These are phyloP conservation scores for Xanthoconium purpureum DNA, from an alignment of 768 basidiomycete species.

Conservation along the genomic window DNA sequence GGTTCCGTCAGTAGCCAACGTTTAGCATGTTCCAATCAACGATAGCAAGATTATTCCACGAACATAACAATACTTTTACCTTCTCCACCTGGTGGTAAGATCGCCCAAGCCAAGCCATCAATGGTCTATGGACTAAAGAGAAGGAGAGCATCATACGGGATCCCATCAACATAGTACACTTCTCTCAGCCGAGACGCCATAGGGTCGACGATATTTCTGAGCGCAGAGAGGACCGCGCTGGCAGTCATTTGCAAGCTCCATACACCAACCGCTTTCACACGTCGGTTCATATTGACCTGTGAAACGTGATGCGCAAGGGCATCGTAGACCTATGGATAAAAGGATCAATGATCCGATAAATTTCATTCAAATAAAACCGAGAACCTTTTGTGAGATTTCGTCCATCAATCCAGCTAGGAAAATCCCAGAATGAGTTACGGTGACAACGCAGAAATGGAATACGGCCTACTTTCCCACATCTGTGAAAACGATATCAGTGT, in stretches of 20 bases:
- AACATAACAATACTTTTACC: background rate
- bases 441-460: background rate
- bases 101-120: conserved; percentile 6
- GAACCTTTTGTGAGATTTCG: conserved; percentile 80
- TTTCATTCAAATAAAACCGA: background rate
- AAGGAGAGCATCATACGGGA: conserved; percentile 30
- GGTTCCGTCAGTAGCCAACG: background rate
- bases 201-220: conserved; percentile 77
- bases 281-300: conserved; percentile 83
- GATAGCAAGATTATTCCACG: background rate
- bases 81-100: conserved; percentile 3
- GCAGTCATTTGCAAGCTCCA: conserved; percentile 97
- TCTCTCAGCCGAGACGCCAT: conserved; percentile 31
- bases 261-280: conserved; percentile 84
- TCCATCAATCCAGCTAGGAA: conserved; percentile 88
- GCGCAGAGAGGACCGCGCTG: conserved; percentile 74
- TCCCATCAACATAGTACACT: conserved; percentile 30
- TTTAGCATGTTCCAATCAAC: background rate
- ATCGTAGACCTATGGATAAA: conserved; percentile 65
- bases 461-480: conserved; percentile 87
- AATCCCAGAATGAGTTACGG: conserved; percentile 8
- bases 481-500: conserved; percentile 28
- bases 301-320: conserved; percentile 95
- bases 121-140: conserved; percentile 21
- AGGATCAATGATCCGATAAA: background rate